Percentiles rank a stretch among this genome's conserved stretches.
Conservation (phyloP, 2,329 filamentous ascomycete genomes). For the Cercospora janseana region DNA sequence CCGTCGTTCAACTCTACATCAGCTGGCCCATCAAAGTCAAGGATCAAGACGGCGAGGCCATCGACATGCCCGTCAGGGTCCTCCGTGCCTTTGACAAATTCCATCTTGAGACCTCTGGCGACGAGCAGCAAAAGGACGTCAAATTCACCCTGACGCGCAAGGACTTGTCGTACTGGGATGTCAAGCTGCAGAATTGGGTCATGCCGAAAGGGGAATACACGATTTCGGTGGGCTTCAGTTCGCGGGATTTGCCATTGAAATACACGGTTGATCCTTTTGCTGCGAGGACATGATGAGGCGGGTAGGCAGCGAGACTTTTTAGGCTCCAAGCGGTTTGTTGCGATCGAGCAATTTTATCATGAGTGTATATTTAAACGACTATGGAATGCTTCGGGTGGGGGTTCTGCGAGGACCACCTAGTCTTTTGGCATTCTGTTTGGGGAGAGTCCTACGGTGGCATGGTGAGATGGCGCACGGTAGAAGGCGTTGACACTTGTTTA, state of each 20-base stretch:
- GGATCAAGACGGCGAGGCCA: constrained; percentile 27
- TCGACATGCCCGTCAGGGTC: constrained; percentile 50
- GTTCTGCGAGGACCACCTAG: no score
- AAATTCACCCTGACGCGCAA: constrained; percentile 40
- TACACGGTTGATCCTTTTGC: constrained; percentile 20
- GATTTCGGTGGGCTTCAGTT: constrained; percentile 34
- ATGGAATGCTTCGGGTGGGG: no score
- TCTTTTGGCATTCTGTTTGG: no score
- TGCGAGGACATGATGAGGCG: background rate
- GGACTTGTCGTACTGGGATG: constrained; percentile 40
- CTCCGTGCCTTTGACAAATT: constrained; percentile 48
- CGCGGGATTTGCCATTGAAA: constrained; percentile 20
- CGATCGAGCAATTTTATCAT: no score
- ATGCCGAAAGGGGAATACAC: constrained; percentile 36
- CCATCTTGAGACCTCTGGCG: constrained; percentile 27
- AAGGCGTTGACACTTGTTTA: no score
- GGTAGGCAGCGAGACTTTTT: no score
- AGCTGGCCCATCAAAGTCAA: constrained; percentile 40
- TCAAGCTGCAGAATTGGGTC: constrained; percentile 39
- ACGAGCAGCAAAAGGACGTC: constrained; percentile 25
- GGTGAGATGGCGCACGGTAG: no score
- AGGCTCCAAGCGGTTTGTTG: no score
- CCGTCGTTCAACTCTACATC: constrained; percentile 60
- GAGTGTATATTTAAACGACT: no score
- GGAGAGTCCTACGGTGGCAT: no score